Evolutionary conservation across 129 eudicot species (phyloP).

Genomic region (Logfia minima): DNA sequence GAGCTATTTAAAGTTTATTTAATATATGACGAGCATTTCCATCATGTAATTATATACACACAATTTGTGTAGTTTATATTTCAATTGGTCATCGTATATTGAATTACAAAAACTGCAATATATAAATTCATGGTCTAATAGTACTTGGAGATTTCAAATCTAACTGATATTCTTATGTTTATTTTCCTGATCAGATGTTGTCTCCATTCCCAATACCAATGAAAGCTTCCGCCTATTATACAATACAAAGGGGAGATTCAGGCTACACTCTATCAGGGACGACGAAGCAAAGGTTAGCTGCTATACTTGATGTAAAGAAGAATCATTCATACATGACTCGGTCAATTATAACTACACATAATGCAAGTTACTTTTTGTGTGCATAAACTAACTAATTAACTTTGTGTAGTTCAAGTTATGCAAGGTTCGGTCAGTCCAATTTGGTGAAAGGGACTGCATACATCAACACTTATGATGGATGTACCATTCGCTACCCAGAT

Average conservation of each 20-base stretch:
- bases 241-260: conserved; percentile 66
- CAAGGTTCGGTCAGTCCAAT: conserved; percentile 62
- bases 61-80: not conserved
- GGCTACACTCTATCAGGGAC: conserved; percentile 54
- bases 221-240: conserved; percentile 61
- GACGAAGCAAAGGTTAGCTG: conserved; percentile 54
- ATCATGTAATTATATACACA: not conserved
- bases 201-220: conserved; percentile 64
- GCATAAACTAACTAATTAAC: not conserved
- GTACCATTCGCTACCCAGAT: conserved; percentile 65
- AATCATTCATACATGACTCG: not conserved
- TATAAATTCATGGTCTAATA: not conserved
- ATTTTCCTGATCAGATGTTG: conserved; percentile 40
- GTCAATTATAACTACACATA: not conserved
- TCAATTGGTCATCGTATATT: not conserved
- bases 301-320: not conserved
- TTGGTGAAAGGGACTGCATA: conserved; percentile 64
- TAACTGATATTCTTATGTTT: not conserved
- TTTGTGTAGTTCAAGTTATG: conserved; percentile 53
- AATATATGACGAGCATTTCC: not conserved
- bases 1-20: not conserved
- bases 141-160: not conserved
- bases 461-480: conserved; percentile 63
- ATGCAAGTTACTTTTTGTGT: not conserved
- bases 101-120: not conserved